These are phyloP conservation scores for Fragaria nilgerrensis DNA, from an alignment of 306 rosid genomes.

Conservation along the genomic window DNA sequence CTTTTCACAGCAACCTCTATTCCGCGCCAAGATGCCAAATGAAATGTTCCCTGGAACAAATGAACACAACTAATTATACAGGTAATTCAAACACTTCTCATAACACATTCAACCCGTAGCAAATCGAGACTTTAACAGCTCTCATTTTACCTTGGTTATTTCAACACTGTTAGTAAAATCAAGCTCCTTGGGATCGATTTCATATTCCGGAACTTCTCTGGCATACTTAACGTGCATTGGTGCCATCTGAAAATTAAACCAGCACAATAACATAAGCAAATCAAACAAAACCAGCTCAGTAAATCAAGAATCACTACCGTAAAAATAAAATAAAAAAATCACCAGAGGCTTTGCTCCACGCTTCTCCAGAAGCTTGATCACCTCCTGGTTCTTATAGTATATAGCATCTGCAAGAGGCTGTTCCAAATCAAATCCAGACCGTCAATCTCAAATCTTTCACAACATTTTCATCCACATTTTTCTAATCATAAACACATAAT, in stretches of 20 bases:
- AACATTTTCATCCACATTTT: neutral
- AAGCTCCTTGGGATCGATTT: constrained; percentile 80
- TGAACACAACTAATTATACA: neutral
- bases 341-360: constrained; percentile 82
- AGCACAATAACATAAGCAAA: neutral
- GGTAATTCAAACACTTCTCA: neutral
- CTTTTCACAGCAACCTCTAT: constrained; percentile 86
- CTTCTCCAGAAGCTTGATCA: constrained; percentile 77
- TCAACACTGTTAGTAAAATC: constrained; percentile 81
- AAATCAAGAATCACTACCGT: neutral
- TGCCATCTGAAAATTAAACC: constrained; percentile 48
- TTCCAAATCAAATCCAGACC: constrained; percentile 26
- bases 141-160: constrained; percentile 60
- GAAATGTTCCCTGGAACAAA: constrained; percentile 74
- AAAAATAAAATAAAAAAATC: neutral
- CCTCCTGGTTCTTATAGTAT: constrained; percentile 65
- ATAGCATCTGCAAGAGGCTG: constrained; percentile 96
- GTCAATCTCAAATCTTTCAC: neutral
- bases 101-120: neutral
- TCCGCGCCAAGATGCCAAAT: constrained; percentile 85
- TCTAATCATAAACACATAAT: neutral
- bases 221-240: constrained; percentile 80
- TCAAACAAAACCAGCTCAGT: constrained; percentile 14
- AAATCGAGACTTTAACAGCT: neutral
- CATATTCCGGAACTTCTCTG: constrained; percentile 91